Conservation (phyloP, 768 basidiomycete species). For the Termitomyces sp. region DNA sequence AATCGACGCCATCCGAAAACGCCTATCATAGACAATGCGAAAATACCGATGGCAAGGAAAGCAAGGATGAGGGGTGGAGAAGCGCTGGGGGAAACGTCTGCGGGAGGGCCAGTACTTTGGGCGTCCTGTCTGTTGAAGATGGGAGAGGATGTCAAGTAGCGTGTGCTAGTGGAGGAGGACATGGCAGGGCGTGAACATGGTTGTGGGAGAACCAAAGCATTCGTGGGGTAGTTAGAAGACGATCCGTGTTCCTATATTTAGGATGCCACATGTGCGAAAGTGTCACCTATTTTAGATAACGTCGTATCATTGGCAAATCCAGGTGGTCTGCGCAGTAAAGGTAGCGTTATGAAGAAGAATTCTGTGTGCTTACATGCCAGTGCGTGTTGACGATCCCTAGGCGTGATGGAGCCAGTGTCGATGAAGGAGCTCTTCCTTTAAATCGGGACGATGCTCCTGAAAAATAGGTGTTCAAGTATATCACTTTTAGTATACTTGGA, state of each 20-base stretch:
- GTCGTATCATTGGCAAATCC: too few species aligned
- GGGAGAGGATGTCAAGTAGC: neutral
- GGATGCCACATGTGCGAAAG: neutral
- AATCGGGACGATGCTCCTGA: too few species aligned
- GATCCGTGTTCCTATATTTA: neutral
- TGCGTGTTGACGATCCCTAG: too few species aligned
- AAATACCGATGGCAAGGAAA: conserved; percentile 57
- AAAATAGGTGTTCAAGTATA: too few species aligned
- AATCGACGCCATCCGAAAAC: conserved; percentile 46
- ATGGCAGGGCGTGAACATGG: conserved; percentile 7
- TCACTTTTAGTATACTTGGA: too few species aligned
- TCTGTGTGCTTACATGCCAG: too few species aligned
- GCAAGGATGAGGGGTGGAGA: conserved; percentile 58
- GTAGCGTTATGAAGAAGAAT: too few species aligned
- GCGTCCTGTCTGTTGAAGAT: neutral
- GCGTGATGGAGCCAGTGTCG: too few species aligned
- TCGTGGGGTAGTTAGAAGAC: neutral
- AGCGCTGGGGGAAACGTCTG: conserved; percentile 25
- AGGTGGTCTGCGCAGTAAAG: too few species aligned
- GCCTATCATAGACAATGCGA: conserved; percentile 43
- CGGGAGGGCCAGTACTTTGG: too few species aligned
- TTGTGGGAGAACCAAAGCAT: neutral
- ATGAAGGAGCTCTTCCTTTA: too few species aligned
- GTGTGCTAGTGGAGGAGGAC: neutral
- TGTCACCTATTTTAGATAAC: neutral